phyloP scores from a whole-genome alignment of 805 yeast genomes.

The Candida sanyiensis region DNA sequence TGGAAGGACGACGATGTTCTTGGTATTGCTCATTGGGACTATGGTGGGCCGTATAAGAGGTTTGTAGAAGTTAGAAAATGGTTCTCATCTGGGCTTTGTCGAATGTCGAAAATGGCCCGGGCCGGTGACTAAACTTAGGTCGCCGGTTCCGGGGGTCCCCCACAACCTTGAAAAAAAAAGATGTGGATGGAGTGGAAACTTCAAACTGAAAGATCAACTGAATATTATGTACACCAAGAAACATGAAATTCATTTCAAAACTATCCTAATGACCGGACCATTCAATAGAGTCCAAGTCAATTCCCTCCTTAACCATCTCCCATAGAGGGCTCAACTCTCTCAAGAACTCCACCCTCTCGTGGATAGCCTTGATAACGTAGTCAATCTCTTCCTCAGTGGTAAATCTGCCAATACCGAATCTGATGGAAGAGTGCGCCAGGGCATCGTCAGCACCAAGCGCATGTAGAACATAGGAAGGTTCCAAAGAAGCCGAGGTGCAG shows the following conservation, averaged over 20 bases:
- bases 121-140: too few species aligned
- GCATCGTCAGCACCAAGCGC: constrained; percentile 98
- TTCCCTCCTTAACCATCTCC: constrained; percentile 99
- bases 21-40: constrained; percentile 25
- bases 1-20: constrained; percentile 81
- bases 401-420: constrained; percentile 96
- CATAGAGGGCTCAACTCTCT: constrained; percentile 92
- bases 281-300: constrained; percentile 86
- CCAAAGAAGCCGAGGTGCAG: constrained; percentile 96
- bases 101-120: too few species aligned
- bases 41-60: background rate
- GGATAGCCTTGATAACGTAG: constrained; percentile 83
- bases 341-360: constrained; percentile 83
- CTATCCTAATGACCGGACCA: constrained; percentile 85
- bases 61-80: background rate
- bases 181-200: too few species aligned
- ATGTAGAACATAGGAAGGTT: constrained; percentile 93
- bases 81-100: too few species aligned
- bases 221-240: too few species aligned
- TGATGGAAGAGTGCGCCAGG: constrained; percentile 94
- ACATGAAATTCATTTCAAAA: too few species aligned
- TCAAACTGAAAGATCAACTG: too few species aligned
- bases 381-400: constrained; percentile 96
- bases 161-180: background rate
- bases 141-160: constrained; percentile 4